phyloP scores from a whole-genome alignment of 352 stramenopile genomes.

The Elongisporangium anandrum region DNA sequence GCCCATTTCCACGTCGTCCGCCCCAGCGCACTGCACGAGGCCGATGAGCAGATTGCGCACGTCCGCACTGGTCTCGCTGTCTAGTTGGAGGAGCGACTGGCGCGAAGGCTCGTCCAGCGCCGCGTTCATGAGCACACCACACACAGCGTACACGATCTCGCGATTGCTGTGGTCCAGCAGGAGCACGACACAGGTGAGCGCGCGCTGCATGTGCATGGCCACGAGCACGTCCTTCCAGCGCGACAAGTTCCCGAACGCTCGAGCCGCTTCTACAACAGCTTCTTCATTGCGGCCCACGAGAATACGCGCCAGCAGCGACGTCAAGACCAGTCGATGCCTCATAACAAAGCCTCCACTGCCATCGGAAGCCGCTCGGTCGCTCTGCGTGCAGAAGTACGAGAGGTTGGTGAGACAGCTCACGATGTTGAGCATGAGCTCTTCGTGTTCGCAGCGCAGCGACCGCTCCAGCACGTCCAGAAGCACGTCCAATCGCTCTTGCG shows the following conservation, averaged over 20 bases:
- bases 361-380: neutral
- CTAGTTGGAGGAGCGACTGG: conserved; percentile 14
- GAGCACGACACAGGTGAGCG: conserved; percentile 66
- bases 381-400: conserved; percentile 52
- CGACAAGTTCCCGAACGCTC: conserved; percentile 84
- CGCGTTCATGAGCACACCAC: conserved; percentile 83
- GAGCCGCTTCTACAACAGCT: conserved; percentile 73
- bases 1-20: conserved; percentile 67
- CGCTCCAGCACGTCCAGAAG: conserved; percentile 45
- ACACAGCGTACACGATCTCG: conserved; percentile 77
- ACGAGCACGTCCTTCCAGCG: conserved; percentile 64
- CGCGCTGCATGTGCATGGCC: conserved; percentile 45
- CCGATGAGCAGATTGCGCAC: conserved; percentile 36
- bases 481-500: conserved; percentile 17
- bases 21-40: conserved; percentile 49
- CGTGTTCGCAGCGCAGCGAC: conserved; percentile 26
- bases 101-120: conserved; percentile 47
- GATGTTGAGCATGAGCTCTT: conserved; percentile 88
- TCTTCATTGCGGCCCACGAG: conserved; percentile 76
- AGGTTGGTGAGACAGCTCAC: conserved; percentile 87
- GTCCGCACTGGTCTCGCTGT: conserved; percentile 21
- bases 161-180: conserved; percentile 74
- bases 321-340: conserved; percentile 33
- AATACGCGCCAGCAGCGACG: conserved; percentile 34
- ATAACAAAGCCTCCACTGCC: conserved; percentile 33